phyloP scores from a whole-genome alignment of 371 early-diverging fungal species.

The Apophysomyces ossiformis region DNA sequence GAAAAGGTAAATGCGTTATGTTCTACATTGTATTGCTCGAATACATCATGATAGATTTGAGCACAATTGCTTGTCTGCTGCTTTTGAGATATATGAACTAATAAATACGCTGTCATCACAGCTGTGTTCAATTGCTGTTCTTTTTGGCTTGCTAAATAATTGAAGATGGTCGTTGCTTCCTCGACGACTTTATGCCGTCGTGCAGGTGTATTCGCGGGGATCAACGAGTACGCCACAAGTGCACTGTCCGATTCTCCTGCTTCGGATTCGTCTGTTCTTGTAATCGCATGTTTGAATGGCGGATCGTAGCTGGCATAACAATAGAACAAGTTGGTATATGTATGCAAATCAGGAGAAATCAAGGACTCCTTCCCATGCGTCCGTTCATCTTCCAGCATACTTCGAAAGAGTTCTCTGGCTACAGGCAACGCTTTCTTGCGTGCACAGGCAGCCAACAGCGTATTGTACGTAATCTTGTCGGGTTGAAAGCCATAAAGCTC shows the following conservation, averaged over 20 bases:
- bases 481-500: constrained; percentile 79
- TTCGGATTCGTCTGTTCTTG: constrained; percentile 13
- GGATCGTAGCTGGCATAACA: constrained; percentile 62
- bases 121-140: constrained; percentile 46
- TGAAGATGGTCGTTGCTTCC: constrained; percentile 49
- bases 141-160: constrained; percentile 32
- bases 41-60: constrained; percentile 52
- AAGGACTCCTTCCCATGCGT: constrained; percentile 22
- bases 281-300: constrained; percentile 10
- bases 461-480: constrained; percentile 79
- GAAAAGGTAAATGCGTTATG: constrained; percentile 65
- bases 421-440: constrained; percentile 62
- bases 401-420: constrained; percentile 65
- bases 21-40: constrained; percentile 42
- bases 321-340: constrained; percentile 71
- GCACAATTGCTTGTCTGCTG: constrained; percentile 50
- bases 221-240: constrained; percentile 31
- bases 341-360: constrained; percentile 58
- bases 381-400: constrained; percentile 53
- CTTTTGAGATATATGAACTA: constrained; percentile 62
- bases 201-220: constrained; percentile 35
- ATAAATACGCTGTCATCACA: constrained; percentile 64
- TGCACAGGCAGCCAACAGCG: constrained; percentile 79
- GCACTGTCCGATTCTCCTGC: constrained; percentile 15
- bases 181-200: constrained; percentile 43